Evolutionary conservation across 73 alveolate genomes (phyloP).

Genomic region (Paramecium octaurelia): DNA sequence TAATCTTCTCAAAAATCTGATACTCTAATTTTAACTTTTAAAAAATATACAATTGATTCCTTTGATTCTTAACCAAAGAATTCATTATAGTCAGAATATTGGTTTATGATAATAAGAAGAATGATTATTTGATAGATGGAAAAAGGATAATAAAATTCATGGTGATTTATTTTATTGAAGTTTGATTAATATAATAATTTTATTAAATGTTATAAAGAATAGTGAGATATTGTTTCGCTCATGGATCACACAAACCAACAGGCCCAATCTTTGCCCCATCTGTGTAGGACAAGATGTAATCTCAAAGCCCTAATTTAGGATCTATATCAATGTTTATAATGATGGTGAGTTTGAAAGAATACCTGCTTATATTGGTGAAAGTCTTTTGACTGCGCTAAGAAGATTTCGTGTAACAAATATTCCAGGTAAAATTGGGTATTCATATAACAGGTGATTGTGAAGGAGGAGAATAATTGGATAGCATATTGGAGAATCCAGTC

Average conservation of each 20-base stretch:
- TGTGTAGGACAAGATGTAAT: constrained; percentile 35
- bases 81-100: not conserved
- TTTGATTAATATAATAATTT: not conserved
- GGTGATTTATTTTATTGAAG: not conserved
- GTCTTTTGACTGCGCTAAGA: constrained; percentile 53
- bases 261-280: constrained; percentile 51
- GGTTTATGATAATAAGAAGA: no score
- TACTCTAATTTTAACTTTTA: not conserved
- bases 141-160: not conserved
- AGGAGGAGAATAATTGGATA: constrained; percentile 61
- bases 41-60: not conserved
- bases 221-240: constrained; percentile 10
- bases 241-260: constrained; percentile 18
- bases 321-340: constrained; percentile 4
- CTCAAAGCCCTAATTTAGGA: not conserved
- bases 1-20: not conserved
- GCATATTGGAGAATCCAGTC: constrained; percentile 47
- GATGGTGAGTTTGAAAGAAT: constrained; percentile 62
- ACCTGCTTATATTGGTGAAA: constrained; percentile 59
- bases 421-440: constrained; percentile 32
- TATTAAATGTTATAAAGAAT: not conserved
- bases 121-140: not conserved
- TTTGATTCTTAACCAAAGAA: not conserved
- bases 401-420: constrained; percentile 48
- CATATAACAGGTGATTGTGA: constrained; percentile 52